Evolutionary conservation across 108 stramenopile genomes (phyloP), one percentile per base, ranked within the genome.

Genomic region (Parietichytrium sp.): DNA sequence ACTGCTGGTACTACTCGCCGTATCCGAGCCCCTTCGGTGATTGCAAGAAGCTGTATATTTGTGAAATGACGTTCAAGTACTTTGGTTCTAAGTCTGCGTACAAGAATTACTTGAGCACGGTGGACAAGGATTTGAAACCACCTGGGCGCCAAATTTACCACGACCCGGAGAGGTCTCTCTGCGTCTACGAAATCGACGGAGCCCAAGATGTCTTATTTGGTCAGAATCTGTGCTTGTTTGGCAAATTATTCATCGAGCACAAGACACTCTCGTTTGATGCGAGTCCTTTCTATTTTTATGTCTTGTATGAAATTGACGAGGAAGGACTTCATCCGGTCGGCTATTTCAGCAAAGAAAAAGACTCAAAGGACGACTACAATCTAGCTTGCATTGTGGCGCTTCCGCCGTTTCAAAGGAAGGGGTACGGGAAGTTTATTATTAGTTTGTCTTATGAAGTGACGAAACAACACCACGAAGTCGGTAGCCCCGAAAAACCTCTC

Each of bases 171-270:
- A 79, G 29, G 42, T 20, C 3, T 3, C 79, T 93, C 47, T 89
- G 92, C 78, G 96, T 96, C 89, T 96, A 93, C 86, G 98, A 99
- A 85, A 91, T 99, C 47, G 99, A 99, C 83, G 99, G 98, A 16
- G 87, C 88, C 78, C 88, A 95, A 29, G 86, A 96, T 82, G 86
- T 89, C 78, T 85, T 91, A 25, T 99, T 98, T 83, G 97, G 97
- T 87, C 97, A 99, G 85, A 98, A 98, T 84, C 88, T 99, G 29
- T 98, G 97, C 83, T 92, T 96, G 16, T 85, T 99, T 61, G 97
- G 97, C 47, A 99, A 99, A 84, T 92, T 99, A 26, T 99, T 99
- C 88, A 86, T 99, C 38, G 98, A 99, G 85, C 98, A 99, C 91
- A 99, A 99, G 55, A 99, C 97, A 0, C 86, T 99, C 52, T 99